These are phyloP conservation scores for Cucumis hystrix DNA, from an alignment of 306 rosid genomes.

Conservation along the genomic window DNA sequence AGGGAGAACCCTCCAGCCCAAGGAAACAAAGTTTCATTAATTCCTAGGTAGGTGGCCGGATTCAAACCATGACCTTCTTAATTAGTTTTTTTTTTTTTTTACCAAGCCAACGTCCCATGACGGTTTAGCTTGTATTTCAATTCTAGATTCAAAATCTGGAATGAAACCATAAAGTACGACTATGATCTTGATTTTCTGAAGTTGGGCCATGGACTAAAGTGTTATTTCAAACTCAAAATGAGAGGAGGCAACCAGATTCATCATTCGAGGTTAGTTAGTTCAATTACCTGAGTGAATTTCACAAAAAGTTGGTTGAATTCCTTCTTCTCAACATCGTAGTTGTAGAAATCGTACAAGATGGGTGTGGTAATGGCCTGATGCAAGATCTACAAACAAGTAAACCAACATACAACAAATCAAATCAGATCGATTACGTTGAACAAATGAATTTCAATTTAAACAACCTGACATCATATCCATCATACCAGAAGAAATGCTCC, in stretches of 20 bases:
- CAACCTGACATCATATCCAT: not conserved
- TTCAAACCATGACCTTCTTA: too few species aligned
- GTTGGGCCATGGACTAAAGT: not conserved
- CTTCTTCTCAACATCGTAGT: conserved; percentile 41
- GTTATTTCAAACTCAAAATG: not conserved
- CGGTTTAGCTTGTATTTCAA: not conserved
- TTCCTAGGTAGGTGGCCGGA: too few species aligned
- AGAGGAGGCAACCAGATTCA: not conserved
- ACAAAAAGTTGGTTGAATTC: conserved; percentile 47
- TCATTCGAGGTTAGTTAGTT: not conserved
- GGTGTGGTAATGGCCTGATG: conserved; percentile 43
- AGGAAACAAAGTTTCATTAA: too few species aligned
- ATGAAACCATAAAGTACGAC: not conserved
- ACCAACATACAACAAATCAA: not conserved
- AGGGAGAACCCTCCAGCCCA: too few species aligned
- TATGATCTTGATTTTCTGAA: not conserved
- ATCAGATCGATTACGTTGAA: not conserved
- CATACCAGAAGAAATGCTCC: conserved; percentile 56
- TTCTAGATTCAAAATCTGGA: not conserved
- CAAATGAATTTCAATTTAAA: not conserved
- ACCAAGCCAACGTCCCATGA: too few species aligned
- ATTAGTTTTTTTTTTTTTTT: too few species aligned
- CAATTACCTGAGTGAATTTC: conserved; percentile 44
- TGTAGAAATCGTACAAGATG: conserved; percentile 52
- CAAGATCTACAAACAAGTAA: conserved; percentile 28